Conservation (phyloP, 371 early-diverging fungal genomes). For the Nematocida major region DNA sequence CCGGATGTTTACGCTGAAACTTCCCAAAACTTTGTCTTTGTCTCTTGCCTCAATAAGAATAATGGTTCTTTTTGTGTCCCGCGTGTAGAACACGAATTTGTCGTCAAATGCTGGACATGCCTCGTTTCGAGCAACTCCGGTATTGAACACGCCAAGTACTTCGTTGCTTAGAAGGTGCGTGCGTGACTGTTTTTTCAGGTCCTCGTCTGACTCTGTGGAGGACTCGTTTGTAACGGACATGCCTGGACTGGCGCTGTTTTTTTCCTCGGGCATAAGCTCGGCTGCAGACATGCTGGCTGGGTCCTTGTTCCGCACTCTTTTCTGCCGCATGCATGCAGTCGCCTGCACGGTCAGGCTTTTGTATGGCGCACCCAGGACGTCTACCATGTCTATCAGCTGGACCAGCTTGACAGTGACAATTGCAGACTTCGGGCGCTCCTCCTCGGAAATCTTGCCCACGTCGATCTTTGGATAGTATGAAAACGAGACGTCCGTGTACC, state of each 20-base stretch:
- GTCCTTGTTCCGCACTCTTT: conserved; percentile 15
- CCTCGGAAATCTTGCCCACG: conserved; percentile 17
- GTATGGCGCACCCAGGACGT: conserved; percentile 27
- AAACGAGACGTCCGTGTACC: conserved; percentile 30
- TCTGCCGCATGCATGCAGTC: conserved; percentile 38
- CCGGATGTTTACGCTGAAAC: conserved; percentile 33
- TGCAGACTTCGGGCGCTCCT: conserved; percentile 45
- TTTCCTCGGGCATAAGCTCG: conserved; percentile 31
- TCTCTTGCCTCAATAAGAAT: conserved; percentile 24
- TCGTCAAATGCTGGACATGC: conserved; percentile 62
- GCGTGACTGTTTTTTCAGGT: neutral
- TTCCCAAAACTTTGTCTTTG: conserved; percentile 9
- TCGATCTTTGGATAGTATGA: conserved; percentile 39
- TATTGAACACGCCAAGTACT: conserved; percentile 53
- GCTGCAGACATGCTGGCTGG: conserved; percentile 41
- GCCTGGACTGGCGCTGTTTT: neutral
- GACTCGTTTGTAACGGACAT: conserved; percentile 38
- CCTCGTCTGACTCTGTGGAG: conserved; percentile 49
- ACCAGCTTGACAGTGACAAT: conserved; percentile 58
- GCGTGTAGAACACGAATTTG: conserved; percentile 56
- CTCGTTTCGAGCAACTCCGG: conserved; percentile 55
- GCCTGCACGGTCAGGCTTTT: conserved; percentile 11
- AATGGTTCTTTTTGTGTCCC: conserved; percentile 50
- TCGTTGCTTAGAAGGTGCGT: neutral
- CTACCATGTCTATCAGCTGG: conserved; percentile 58